A percentile compares a stretch with the other conserved stretches of the same genome.
phyloP scores from a whole-genome alignment of 768 basidiomycete species.

The Lenzites betulinus region DNA sequence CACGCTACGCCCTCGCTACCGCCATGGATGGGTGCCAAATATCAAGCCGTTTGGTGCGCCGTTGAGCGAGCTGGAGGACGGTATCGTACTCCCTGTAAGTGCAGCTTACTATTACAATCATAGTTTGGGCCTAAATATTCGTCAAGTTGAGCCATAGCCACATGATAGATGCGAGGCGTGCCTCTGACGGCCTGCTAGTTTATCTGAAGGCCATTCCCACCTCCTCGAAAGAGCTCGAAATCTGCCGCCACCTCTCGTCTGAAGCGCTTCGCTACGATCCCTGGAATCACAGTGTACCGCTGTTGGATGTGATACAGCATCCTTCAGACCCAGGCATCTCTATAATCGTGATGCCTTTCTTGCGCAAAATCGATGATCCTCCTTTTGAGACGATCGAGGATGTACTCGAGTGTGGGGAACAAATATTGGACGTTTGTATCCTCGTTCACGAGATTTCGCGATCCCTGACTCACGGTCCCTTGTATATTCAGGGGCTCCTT shows the following conservation, averaged over 20 bases:
- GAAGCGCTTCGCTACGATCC: conserved; percentile 12
- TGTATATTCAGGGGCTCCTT: conserved; percentile 24
- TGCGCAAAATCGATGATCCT: conserved; percentile 21
- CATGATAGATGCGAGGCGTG: conserved; percentile 22
- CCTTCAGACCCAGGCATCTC: neutral
- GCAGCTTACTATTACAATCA: neutral
- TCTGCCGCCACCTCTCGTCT: conserved; percentile 16
- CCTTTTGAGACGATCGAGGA: conserved; percentile 21
- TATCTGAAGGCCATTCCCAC: conserved; percentile 22
- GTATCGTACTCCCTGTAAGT: neutral
- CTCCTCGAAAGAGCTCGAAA: conserved; percentile 9
- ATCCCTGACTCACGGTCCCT: too few relatives aligned
- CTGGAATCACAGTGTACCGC: conserved; percentile 24
- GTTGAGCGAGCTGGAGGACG: too few relatives aligned
- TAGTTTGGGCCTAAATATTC: too few relatives aligned
- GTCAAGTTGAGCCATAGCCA: too few relatives aligned
- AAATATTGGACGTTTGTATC: conserved; percentile 21
- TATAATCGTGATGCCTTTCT: conserved; percentile 27
- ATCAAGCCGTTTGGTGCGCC: too few relatives aligned
- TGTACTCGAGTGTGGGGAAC: conserved; percentile 23
- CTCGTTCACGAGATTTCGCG: neutral
- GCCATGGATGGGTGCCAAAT: neutral
- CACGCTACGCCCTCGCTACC: conserved; percentile 3
- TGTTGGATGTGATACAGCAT: neutral
- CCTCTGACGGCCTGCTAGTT: conserved; percentile 20